phyloP scores from a whole-genome alignment of 2,329 filamentous ascomycete species.

The Aspergillus aculeatinus region DNA sequence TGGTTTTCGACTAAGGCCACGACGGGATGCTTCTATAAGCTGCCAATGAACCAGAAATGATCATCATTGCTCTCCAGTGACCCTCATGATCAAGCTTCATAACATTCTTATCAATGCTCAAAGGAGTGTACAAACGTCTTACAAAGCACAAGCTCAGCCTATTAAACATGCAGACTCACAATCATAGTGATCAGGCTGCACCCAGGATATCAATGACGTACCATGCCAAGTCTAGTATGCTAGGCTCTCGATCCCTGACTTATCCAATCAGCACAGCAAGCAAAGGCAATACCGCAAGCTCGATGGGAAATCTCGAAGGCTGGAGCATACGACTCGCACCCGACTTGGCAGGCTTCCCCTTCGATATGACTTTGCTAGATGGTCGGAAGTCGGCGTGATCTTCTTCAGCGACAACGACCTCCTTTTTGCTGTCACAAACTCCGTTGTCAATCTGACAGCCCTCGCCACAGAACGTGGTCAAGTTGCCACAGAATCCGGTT shows the following conservation, averaged over 20 bases:
- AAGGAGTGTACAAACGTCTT: neutral
- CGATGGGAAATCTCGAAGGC: neutral
- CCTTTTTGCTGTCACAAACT: conserved; percentile 23
- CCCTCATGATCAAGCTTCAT: neutral
- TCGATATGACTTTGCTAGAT: neutral
- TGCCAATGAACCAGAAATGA: neutral
- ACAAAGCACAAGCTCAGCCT: neutral
- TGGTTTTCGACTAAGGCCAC: neutral
- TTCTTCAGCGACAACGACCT: neutral
- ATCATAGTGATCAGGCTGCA: neutral
- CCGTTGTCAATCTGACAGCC: conserved; percentile 34
- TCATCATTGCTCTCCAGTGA: neutral
- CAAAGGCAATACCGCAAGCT: conserved; percentile 12
- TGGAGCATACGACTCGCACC: conserved; percentile 5
- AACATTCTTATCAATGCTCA: neutral
- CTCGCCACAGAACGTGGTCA: conserved; percentile 29
- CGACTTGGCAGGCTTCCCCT: conserved; percentile 16
- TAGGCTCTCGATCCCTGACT: neutral
- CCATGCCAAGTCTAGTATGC: neutral
- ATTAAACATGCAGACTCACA: neutral
- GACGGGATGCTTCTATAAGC: neutral
- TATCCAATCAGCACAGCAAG: conserved; percentile 10
- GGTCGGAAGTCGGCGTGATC: neutral
- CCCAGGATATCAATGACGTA: neutral
- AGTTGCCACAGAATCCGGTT: conserved; percentile 32